Percentiles rank a stretch among this genome's conserved stretches.
Conservation (phyloP, 495 filamentous ascomycete genomes). For the Hypomontagnella submonticulosa region DNA sequence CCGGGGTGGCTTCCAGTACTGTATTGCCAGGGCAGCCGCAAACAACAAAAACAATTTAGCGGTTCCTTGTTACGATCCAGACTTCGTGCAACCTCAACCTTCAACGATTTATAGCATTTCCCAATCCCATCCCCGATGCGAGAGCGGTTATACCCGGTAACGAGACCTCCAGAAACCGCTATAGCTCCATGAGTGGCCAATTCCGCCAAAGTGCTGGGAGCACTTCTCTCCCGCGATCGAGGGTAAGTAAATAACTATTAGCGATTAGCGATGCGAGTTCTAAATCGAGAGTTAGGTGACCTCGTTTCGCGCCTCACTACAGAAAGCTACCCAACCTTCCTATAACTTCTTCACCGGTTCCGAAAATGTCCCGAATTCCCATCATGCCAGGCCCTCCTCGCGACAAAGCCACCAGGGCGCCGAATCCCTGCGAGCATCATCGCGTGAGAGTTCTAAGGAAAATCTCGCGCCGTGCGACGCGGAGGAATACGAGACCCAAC, state of each 20-base stretch:
- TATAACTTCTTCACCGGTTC: constrained; percentile 71
- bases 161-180: neutral
- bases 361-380: constrained; percentile 47
- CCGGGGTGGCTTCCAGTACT: constrained; percentile 18
- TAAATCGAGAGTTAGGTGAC: constrained; percentile 41
- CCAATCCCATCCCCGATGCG: too few relatives aligned
- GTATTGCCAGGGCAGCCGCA: constrained; percentile 37
- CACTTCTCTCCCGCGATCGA: constrained; percentile 50
- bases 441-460: constrained; percentile 61
- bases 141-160: neutral
- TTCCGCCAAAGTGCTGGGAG: constrained; percentile 53
- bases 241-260: constrained; percentile 53
- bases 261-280: constrained; percentile 6
- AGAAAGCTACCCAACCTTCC: constrained; percentile 62
- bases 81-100: neutral
- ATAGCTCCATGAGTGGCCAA: constrained; percentile 42
- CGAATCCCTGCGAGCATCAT: constrained; percentile 51
- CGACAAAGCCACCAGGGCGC: constrained; percentile 47
- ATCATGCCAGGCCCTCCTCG: constrained; percentile 50
- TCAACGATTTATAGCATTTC: neutral
- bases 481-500: constrained; percentile 63
- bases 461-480: constrained; percentile 60
- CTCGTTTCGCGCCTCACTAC: constrained; percentile 51
- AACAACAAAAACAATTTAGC: constrained; percentile 44
- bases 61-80: constrained; percentile 14